Conservation (phyloP, 805 yeast genomes). For the Myxozyma sirexii region DNA sequence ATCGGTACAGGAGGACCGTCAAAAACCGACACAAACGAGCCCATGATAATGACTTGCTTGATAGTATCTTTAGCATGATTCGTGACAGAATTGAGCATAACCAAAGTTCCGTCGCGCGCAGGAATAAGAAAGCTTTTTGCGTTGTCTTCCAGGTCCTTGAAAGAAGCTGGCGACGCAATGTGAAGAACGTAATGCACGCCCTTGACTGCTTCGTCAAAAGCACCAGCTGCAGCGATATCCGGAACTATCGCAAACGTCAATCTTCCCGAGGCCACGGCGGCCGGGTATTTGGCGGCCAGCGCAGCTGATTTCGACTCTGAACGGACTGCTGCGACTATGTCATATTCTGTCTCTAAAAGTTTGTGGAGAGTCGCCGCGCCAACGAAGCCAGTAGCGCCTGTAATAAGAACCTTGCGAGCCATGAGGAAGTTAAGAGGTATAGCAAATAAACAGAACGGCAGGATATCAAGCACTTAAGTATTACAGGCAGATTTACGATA, state of each 20-base stretch:
- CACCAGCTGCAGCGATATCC: slow-evolving; percentile 44
- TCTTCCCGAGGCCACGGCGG: slow-evolving; percentile 18
- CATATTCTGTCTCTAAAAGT: slow-evolving; percentile 47
- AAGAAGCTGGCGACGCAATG: slow-evolving; percentile 48
- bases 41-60: slow-evolving; percentile 51
- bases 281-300: slow-evolving; percentile 41
- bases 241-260: slow-evolving; percentile 42
- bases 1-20: slow-evolving; percentile 28
- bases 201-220: slow-evolving; percentile 53
- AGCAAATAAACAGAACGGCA: no score
- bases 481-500: no score
- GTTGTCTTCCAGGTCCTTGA: slow-evolving; percentile 38
- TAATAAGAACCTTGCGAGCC: slow-evolving; percentile 43
- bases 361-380: slow-evolving; percentile 50
- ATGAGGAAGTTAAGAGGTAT: no score
- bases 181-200: slow-evolving; percentile 45
- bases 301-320: slow-evolving; percentile 45
- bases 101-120: slow-evolving; percentile 52
- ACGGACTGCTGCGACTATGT: slow-evolving; percentile 53
- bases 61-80: slow-evolving; percentile 44
- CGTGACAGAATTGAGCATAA: slow-evolving; percentile 45
- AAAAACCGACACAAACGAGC: slow-evolving; percentile 57
- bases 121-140: slow-evolving; percentile 49
- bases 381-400: slow-evolving; percentile 56
- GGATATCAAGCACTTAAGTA: no score